These are phyloP conservation scores for Striga asiatica DNA, from an alignment of 257 asterid genomes.

Conservation along the genomic window DNA sequence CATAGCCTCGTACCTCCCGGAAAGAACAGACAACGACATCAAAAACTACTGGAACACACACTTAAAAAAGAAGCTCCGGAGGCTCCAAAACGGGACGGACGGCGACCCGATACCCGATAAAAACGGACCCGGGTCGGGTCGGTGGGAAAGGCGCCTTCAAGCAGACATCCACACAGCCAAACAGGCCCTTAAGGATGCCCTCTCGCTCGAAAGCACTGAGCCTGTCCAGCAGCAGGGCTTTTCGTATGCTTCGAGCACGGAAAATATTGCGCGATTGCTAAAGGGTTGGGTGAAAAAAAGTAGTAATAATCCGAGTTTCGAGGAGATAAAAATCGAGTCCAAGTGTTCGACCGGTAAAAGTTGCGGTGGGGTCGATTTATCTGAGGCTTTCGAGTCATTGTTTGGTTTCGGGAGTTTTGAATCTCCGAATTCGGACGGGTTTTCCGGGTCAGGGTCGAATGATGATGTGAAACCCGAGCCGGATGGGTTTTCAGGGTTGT, in stretches of 20 bases:
- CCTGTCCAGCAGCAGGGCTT: not conserved
- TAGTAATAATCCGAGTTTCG: constrained; percentile 19
- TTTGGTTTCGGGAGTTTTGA: constrained; percentile 47
- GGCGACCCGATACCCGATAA: constrained; percentile 7
- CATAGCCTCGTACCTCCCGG: constrained; percentile 90
- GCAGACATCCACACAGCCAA: constrained; percentile 72
- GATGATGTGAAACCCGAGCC: constrained; percentile 36
- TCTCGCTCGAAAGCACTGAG: constrained; percentile 28
- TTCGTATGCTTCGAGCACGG: constrained; percentile 73
- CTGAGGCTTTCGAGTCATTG: constrained; percentile 41
- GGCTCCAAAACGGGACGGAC: constrained; percentile 26
- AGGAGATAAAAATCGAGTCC: constrained; percentile 17
- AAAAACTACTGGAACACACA: constrained; percentile 96
- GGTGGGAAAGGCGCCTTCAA: constrained; percentile 83
- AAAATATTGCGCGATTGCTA: constrained; percentile 64
- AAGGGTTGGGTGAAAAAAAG: constrained; percentile 60
- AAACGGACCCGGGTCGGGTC: constrained; percentile 45
- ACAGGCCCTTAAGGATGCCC: constrained; percentile 77
- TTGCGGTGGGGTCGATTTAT: constrained; percentile 27
- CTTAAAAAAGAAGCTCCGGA: constrained; percentile 67
- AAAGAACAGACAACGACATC: constrained; percentile 92
- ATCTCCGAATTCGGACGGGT: constrained; percentile 38
- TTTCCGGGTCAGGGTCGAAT: constrained; percentile 36
- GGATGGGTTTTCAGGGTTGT: constrained; percentile 26
- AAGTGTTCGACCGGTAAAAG: constrained; percentile 33